phyloP scores from a whole-genome alignment of 371 early-diverging fungal genomes.

The Mucor plumbeus region DNA sequence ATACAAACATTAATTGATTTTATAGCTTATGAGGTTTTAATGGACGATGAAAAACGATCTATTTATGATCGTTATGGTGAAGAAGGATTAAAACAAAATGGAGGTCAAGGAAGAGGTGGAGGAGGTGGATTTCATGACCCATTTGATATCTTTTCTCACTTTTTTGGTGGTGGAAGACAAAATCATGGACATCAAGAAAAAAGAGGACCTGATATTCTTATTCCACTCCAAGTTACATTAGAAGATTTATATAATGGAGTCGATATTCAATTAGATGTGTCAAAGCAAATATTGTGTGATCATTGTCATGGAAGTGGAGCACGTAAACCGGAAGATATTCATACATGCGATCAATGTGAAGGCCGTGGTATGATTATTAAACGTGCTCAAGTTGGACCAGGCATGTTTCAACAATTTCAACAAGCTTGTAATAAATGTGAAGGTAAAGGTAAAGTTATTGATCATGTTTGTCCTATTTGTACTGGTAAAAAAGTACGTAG shows the following conservation, averaged over 20 bases:
- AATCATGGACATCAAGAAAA: constrained; percentile 59
- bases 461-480: constrained; percentile 82
- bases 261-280: constrained; percentile 85
- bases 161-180: constrained; percentile 72
- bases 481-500: constrained; percentile 84
- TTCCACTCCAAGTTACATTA: constrained; percentile 81
- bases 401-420: constrained; percentile 94
- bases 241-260: constrained; percentile 90
- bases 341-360: constrained; percentile 77
- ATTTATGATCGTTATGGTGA: constrained; percentile 87
- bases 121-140: constrained; percentile 82
- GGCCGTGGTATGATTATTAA: constrained; percentile 85
- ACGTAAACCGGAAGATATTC: constrained; percentile 80
- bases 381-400: constrained; percentile 89
- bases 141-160: constrained; percentile 93
- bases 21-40: constrained; percentile 91
- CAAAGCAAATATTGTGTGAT: constrained; percentile 92
- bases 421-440: constrained; percentile 88
- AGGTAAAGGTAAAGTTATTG: constrained; percentile 89
- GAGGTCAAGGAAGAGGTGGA: constrained; percentile 63
- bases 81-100: constrained; percentile 86
- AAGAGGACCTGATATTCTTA: constrained; percentile 79
- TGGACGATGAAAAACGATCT: constrained; percentile 79
- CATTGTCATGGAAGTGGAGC: constrained; percentile 95
- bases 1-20: not conserved